Conservation (phyloP, 73 alveolate genomes). For the Tetrahymena malaccensis region DNA sequence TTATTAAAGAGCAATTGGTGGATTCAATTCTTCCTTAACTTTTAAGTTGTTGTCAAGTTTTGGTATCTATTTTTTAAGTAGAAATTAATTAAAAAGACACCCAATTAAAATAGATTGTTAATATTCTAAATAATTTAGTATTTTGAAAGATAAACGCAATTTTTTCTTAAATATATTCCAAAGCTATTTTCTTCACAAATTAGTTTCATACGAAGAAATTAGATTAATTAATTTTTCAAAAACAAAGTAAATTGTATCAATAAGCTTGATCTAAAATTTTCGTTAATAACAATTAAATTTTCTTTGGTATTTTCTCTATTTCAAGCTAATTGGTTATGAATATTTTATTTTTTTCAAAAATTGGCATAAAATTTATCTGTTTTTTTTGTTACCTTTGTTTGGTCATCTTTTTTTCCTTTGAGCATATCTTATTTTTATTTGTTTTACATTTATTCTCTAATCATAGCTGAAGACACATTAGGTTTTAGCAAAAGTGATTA, state of each 20-base stretch:
- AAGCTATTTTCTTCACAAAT: background rate
- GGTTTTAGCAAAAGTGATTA: constrained; percentile 6
- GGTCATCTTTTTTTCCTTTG: background rate
- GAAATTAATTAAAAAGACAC: background rate
- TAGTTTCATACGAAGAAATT: background rate
- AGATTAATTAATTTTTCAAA: background rate
- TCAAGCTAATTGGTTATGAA: background rate
- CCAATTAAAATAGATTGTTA: background rate
- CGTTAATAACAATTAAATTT: background rate
- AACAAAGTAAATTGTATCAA: background rate
- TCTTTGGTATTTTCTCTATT: background rate
- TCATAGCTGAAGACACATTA: constrained; percentile 26
- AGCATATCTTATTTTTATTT: background rate
- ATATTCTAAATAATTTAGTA: background rate
- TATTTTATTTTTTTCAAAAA: too few relatives aligned
- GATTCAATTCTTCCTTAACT: background rate
- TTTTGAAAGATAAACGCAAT: background rate
- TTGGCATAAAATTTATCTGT: background rate
- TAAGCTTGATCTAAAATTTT: background rate
- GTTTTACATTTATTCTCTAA: background rate
- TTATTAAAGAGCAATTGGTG: background rate
- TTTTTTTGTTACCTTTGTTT: background rate
- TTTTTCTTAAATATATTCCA: background rate
- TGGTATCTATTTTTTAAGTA: background rate
- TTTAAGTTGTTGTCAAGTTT: background rate